phyloP scores from a whole-genome alignment of 2,329 filamentous ascomycete genomes.

The Simplicillium sp. region DNA sequence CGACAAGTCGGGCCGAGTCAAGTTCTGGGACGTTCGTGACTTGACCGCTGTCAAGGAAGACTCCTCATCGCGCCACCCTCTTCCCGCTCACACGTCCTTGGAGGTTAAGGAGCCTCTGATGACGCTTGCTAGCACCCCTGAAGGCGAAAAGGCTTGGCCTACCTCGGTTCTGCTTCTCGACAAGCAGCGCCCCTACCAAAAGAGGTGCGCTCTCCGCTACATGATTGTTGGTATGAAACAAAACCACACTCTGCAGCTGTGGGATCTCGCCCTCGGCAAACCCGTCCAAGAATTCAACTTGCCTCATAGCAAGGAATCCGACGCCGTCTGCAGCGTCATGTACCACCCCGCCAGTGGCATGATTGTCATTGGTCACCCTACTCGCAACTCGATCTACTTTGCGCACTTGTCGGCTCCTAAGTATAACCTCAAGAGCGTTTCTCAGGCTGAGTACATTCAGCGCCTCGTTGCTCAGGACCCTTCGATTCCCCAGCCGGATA shows the following conservation, averaged over 20 bases:
- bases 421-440: slow-evolving; percentile 74
- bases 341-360: slow-evolving; percentile 91
- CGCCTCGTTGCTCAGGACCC: slow-evolving; percentile 64
- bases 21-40: slow-evolving; percentile 94
- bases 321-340: slow-evolving; percentile 94
- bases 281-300: slow-evolving; percentile 96
- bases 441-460: slow-evolving; percentile 81
- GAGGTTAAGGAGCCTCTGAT: slow-evolving; percentile 81
- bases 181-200: slow-evolving; percentile 88
- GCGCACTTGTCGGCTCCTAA: slow-evolving; percentile 89
- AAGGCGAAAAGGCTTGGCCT: slow-evolving; percentile 90
- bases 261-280: slow-evolving; percentile 92
- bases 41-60: slow-evolving; percentile 49
- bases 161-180: slow-evolving; percentile 94
- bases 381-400: slow-evolving; percentile 95
- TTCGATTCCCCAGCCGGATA: slow-evolving; percentile 74
- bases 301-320: slow-evolving; percentile 89
- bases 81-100: slow-evolving; percentile 48
- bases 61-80: slow-evolving; percentile 38
- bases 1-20: slow-evolving; percentile 91
- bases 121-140: slow-evolving; percentile 76
- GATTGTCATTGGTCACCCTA: slow-evolving; percentile 90
- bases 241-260: slow-evolving; percentile 95
- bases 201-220: slow-evolving; percentile 83
- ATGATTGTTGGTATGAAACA: slow-evolving; percentile 98